A percentile compares a stretch with the other conserved stretches of the same genome.
These are phyloP conservation scores for Saposhnikovia divaricata DNA, from an alignment of 129 eudicot genomes.

Conservation along the genomic window DNA sequence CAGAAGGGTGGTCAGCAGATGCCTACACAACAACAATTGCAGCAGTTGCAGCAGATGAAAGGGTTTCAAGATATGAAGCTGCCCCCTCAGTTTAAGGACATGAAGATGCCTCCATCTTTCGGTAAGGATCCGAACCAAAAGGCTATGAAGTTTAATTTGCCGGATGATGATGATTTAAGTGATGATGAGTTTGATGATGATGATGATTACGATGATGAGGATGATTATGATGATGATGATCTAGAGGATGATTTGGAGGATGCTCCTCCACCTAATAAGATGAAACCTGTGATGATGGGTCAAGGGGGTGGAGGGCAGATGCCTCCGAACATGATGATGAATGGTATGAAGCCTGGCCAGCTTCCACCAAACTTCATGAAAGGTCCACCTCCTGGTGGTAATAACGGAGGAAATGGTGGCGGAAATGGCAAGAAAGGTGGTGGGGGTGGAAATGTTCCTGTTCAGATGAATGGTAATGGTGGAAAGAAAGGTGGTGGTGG, in stretches of 20 bases:
- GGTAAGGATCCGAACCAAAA: conserved; percentile 27
- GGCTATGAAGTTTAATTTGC: conserved; percentile 33
- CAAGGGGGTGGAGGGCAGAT: conserved; percentile 36
- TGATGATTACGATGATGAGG: conserved; percentile 31
- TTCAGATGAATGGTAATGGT: conserved; percentile 29
- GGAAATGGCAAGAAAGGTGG: conserved; percentile 47
- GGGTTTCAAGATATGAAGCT: conserved; percentile 47
- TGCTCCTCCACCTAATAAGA: conserved; percentile 29
- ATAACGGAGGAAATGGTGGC: conserved; percentile 29
- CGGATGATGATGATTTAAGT: conserved; percentile 39
- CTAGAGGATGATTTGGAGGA: conserved; percentile 40
- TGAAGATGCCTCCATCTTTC: conserved; percentile 30
- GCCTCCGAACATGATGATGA: conserved; percentile 61
- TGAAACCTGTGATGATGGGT: conserved; percentile 26
- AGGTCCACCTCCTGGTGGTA: conserved; percentile 22
- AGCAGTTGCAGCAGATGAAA: conserved; percentile 51
- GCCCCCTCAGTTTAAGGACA: conserved; percentile 48
- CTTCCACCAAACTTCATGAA: conserved; percentile 22
- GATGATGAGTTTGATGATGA: conserved; percentile 30
- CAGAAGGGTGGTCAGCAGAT: conserved; percentile 22
- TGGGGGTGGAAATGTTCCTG: conserved; percentile 43
- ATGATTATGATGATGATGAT: conserved; percentile 29
- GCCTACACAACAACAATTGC: conserved; percentile 33
- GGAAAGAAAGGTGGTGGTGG: conserved; percentile 34
- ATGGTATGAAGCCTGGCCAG: conserved; percentile 49